phyloP scores from a whole-genome alignment of 176 grass and related monocot genomes.

The Lolium multiflorum region DNA sequence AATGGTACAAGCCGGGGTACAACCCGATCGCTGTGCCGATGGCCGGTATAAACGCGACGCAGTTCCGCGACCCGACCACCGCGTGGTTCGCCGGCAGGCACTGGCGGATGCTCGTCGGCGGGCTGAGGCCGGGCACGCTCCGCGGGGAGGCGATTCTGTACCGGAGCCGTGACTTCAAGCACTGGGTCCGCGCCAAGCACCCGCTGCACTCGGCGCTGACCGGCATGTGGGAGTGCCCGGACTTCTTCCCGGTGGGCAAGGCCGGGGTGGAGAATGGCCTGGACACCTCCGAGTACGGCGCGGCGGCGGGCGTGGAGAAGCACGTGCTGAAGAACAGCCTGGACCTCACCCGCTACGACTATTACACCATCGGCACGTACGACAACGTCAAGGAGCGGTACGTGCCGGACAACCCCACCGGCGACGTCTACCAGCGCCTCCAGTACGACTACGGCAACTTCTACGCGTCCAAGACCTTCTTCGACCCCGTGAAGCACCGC shows the following conservation, averaged over 20 bases:
- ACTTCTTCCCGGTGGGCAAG: constrained; percentile 45
- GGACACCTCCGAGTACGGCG: constrained; percentile 11
- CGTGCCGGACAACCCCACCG: constrained; percentile 47
- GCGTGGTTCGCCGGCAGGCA: constrained; percentile 49
- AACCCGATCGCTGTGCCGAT: constrained; percentile 55
- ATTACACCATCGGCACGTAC: constrained; percentile 29
- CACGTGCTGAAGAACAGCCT: constrained; percentile 67
- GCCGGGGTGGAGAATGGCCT: constrained; percentile 10
- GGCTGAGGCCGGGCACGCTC: not conserved
- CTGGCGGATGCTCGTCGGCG: constrained; percentile 64
- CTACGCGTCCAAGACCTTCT: constrained; percentile 85
- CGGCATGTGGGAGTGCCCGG: constrained; percentile 69
- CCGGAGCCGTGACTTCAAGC: constrained; percentile 57
- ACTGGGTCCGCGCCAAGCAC: constrained; percentile 53
- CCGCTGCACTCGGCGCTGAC: constrained; percentile 49
- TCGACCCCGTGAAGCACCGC: constrained; percentile 53
- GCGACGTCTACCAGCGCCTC: constrained; percentile 38
- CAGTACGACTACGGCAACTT: constrained; percentile 83
- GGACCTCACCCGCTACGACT: constrained; percentile 31
- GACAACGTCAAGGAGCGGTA: constrained; percentile 29
- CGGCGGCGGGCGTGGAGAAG: not conserved
- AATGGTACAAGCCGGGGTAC: constrained; percentile 62
- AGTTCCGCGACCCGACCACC: constrained; percentile 71
- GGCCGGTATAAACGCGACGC: constrained; percentile 48
- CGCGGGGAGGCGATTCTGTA: constrained; percentile 51